A percentile compares a stretch with the other conserved stretches of the same genome.
Conservation (phyloP, 177 flowering plant genomes). For the Tripterygium wilfordii region DNA sequence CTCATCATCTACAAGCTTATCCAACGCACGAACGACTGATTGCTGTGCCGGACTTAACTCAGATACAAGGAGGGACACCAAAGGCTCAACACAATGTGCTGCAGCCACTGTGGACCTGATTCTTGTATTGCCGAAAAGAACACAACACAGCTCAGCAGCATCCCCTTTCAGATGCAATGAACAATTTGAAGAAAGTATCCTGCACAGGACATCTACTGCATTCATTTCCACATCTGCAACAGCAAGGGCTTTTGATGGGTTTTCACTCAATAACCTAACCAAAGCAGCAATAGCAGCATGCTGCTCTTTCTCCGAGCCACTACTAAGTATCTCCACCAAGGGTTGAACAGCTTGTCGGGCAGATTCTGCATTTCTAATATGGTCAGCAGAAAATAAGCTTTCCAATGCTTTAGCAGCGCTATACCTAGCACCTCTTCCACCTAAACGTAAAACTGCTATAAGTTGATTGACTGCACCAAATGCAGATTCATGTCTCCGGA, state of each 20-base stretch:
- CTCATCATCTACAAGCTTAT: conserved; percentile 88
- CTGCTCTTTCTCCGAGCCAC: conserved; percentile 93
- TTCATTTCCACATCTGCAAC: conserved; percentile 93
- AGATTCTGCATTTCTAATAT: conserved; percentile 84
- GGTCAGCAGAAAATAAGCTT: conserved; percentile 88
- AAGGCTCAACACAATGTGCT: conserved; percentile 91
- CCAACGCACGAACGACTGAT: conserved; percentile 86
- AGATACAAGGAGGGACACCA: conserved; percentile 71
- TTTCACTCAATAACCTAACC: conserved; percentile 74
- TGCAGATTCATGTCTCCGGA: conserved; percentile 87
- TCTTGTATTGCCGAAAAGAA: conserved; percentile 85
- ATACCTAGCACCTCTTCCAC: conserved; percentile 89
- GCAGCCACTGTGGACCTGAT: conserved; percentile 89
- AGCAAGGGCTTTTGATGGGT: conserved; percentile 81
- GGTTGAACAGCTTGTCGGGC: conserved; percentile 96
- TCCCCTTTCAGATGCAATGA: conserved; percentile 91
- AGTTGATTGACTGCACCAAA: conserved; percentile 91
- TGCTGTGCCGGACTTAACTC: conserved; percentile 85
- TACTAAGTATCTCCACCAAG: conserved; percentile 88
- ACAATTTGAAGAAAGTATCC: conserved; percentile 85
- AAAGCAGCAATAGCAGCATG: conserved; percentile 98
- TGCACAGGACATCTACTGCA: conserved; percentile 92
- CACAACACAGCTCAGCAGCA: conserved; percentile 92
- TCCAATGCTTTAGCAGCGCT: conserved; percentile 97
- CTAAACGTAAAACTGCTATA: conserved; percentile 89